These are phyloP conservation scores for Rhazya stricta DNA, from an alignment of 257 asterid genomes.

Conservation along the genomic window DNA sequence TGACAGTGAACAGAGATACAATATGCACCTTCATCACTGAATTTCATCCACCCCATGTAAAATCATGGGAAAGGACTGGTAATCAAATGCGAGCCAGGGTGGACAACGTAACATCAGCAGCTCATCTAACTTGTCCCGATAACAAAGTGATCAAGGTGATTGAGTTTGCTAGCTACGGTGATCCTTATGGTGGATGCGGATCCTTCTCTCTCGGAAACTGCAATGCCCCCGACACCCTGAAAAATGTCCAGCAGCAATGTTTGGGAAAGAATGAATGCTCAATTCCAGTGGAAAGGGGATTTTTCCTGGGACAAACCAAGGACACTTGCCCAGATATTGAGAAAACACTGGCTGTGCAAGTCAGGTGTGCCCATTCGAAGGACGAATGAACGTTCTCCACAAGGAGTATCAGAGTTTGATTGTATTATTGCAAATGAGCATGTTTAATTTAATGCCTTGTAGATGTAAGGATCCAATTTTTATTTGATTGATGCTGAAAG, in stretches of 20 bases:
- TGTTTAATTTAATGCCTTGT: too few relatives aligned
- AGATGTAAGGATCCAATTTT: too few relatives aligned
- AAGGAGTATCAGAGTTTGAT: too few relatives aligned
- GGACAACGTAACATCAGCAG: conserved; percentile 39
- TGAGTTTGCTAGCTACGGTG: conserved; percentile 65
- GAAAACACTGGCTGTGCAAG: conserved; percentile 61
- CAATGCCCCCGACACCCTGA: conserved; percentile 30
- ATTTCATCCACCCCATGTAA: conserved; percentile 44
- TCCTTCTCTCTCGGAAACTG: conserved; percentile 44
- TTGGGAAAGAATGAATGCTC: conserved; percentile 59
- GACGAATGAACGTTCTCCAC: not conserved
- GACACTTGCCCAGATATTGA: conserved; percentile 53
- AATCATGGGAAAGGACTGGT: conserved; percentile 44
- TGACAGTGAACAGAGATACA: conserved; percentile 68
- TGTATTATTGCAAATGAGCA: too few relatives aligned
- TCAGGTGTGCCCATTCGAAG: conserved; percentile 34
- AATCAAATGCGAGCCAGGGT: conserved; percentile 30
- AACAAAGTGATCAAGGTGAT: conserved; percentile 36
- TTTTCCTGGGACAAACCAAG: conserved; percentile 30
- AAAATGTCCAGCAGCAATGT: conserved; percentile 53
- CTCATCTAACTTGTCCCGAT: conserved; percentile 53
- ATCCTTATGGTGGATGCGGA: conserved; percentile 69
- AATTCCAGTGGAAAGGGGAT: conserved; percentile 48
- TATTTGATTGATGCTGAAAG: too few relatives aligned
- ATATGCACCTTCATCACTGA: conserved; percentile 65